A percentile compares a stretch with the other conserved stretches of the same genome.
Conservation (phyloP, 441 rosid genomes). For the Erodium texanum region DNA sequence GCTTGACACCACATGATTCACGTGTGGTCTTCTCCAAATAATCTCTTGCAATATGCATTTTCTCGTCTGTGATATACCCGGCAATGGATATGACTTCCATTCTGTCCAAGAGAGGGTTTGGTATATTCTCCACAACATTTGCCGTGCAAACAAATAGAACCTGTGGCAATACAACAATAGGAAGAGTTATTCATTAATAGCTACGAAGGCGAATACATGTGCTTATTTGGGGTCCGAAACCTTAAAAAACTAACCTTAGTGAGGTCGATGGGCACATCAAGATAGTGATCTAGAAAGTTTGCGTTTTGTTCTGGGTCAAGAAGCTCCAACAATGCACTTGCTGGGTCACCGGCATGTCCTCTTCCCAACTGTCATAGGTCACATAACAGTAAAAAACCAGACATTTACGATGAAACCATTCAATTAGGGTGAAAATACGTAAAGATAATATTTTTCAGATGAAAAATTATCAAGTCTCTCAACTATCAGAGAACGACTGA, state of each 20-base stretch:
- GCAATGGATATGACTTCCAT: constrained; percentile 91
- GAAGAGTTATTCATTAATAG: neutral
- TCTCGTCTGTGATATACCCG: constrained; percentile 92
- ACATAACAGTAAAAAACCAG: constrained; percentile 5
- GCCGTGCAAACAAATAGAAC: constrained; percentile 97
- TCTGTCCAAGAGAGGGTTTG: constrained; percentile 81
- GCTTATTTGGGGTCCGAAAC: constrained; percentile 6
- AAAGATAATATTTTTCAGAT: too few species aligned
- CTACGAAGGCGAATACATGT: neutral
- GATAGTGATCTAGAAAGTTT: constrained; percentile 85
- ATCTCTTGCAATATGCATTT: constrained; percentile 88
- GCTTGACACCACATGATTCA: constrained; percentile 84
- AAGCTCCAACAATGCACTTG: constrained; percentile 91
- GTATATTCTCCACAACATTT: constrained; percentile 73
- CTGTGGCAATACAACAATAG: constrained; percentile 30
- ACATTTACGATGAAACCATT: constrained; percentile 1
- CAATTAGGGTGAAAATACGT: too few species aligned
- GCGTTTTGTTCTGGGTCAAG: constrained; percentile 98
- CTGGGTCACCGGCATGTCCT: constrained; percentile 81
- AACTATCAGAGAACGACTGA: neutral
- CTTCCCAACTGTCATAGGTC: constrained; percentile 61
- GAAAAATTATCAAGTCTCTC: neutral
- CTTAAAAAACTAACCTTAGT: constrained; percentile 55
- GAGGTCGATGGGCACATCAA: constrained; percentile 78
- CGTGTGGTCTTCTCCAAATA: constrained; percentile 70